Evolutionary conservation across 1,284 basidiomycete species (phyloP), one percentile per base, ranked within the genome.

Genomic region (Pascua guehoae): DNA sequence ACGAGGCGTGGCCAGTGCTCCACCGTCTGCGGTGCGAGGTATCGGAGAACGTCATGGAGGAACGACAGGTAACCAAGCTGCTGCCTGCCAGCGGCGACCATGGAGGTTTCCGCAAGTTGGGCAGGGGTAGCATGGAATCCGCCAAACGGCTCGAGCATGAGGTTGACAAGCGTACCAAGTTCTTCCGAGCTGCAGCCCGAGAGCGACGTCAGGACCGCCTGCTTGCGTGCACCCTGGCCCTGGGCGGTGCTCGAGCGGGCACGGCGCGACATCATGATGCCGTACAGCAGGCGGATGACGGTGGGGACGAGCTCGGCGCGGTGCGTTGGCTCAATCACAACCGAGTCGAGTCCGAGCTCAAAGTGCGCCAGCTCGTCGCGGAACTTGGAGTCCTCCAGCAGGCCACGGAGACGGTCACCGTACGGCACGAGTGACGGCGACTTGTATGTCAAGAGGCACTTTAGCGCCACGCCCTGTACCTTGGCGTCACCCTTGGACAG

Each of bases 341-440:
- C 81, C 9, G 69, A 71, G 37, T 77, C 72, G 14, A 64, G 59
- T 9, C 79, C 78, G 10, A 93, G 76, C 65, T 88, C 82, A 45
- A 98, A 82, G 16, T 85, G 81, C 0, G 86, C 82, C 5, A 99
- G 82, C 66, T 89, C 86, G 67, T 98, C 96, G 24, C 95, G 81
- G 85, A 94, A 96, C 59, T 88, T 82, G 14, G 86, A 87, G 48
- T 91, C 88, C 60, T 97, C 92, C 40, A 99, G 81, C 9, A 98
- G 79, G 15, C 81, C 81, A 32, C 81, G 81, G 17, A 98, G 78
- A 15, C 81, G 82, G 16, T 88, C 85, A 58, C 86, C 83, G 64
- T 91, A 86, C 0, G 85, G 80, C 0, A 79, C 58, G 8, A 98
- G 80, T 47, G 81, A 80, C 0, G 87, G 82, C 0, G 84, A 83